Base-by-base conservation (phyloP, 2,329 filamentous ascomycete genomes). In the Aspergillus sergii region DNA sequence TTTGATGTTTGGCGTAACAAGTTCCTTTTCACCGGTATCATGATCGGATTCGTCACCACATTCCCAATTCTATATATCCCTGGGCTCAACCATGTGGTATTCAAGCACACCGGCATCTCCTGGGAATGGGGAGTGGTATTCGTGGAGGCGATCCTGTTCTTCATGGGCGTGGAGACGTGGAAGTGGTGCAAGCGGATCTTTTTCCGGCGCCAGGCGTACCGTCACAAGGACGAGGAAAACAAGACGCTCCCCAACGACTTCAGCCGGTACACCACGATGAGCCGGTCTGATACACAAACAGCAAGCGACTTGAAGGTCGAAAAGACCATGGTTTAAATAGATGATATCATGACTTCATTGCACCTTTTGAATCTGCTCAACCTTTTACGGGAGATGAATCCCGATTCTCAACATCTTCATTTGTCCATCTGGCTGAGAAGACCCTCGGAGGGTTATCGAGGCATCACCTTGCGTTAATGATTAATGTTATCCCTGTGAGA, bases 111-210 rank as follows among this genome's bases (percentile, higher is more conserved):
- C 2, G 84, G 84, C 0, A 91, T 91, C 61, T 82, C 78, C 8
- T 89, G 88, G 88, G 89, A 91, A 73, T 92, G 89, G 89, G 87
- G 80, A 0, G 83, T 92, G 51, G 86, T 91, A 1, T 86, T 92
- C 63, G 78, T 89, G 41, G 84, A 84, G 26, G 81, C 85, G 0
- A 72, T 84, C 0, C 69, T 91, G 4, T 92, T 91, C 79, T 86
- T 92, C 71, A 69, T 80, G 0, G 88, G 88, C 0, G 82, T 87
- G 0, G 90, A 92, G 75, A 62, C 76, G 0, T 92, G 88, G 85
- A 92, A 92, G 76, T 90, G 83, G 82, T 79, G 71, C 10, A 92
- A 92, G 80, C 80, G 90, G 1, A 71, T 83, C 19, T 87, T 80
- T 66, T 82, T 85, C 68, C 76, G 84, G 16, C 73, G 75, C 2